Conservation (phyloP, 805 yeast species). For the Candida hungchunana region DNA sequence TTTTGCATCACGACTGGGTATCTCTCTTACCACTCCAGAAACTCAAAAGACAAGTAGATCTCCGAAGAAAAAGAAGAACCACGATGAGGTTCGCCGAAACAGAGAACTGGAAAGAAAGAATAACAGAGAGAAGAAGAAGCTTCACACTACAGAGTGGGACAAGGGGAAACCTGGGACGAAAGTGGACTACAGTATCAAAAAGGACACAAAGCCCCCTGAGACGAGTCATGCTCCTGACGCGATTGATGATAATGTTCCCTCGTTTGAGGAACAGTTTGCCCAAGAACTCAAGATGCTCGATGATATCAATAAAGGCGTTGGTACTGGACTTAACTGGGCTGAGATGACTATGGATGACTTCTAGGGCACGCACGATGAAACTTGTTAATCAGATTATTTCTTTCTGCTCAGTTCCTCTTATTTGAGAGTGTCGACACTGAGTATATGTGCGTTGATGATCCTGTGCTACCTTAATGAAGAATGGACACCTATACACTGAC, state of each 20-base stretch:
- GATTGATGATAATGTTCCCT: background rate
- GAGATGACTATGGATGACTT: too few species aligned
- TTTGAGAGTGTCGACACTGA: too few species aligned
- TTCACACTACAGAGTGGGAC: constrained; percentile 13
- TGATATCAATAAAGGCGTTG: too few species aligned
- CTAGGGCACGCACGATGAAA: too few species aligned
- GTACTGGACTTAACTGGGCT: too few species aligned
- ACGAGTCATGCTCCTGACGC: background rate
- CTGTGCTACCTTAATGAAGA: too few species aligned
- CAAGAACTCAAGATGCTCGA: too few species aligned
- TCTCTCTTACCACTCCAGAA: constrained; percentile 4
- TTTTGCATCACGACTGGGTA: constrained; percentile 24
- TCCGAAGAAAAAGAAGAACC: constrained; percentile 1
- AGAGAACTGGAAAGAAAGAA: constrained; percentile 4
- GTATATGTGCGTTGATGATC: too few species aligned
- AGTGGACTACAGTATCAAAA: constrained; percentile 1
- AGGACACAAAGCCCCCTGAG: background rate
- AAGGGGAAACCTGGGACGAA: constrained; percentile 10
- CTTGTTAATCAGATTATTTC: too few species aligned
- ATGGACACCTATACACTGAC: too few species aligned
- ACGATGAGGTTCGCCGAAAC: constrained; percentile 2
- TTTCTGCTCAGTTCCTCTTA: too few species aligned
- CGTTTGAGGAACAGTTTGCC: too few species aligned
- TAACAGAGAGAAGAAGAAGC: constrained; percentile 12
- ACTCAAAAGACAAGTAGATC: background rate